Percentiles rank a stretch among this genome's conserved stretches.
phyloP scores from a whole-genome alignment of 2,329 filamentous ascomycete species.

The Pseudogymnoascus sp. region DNA sequence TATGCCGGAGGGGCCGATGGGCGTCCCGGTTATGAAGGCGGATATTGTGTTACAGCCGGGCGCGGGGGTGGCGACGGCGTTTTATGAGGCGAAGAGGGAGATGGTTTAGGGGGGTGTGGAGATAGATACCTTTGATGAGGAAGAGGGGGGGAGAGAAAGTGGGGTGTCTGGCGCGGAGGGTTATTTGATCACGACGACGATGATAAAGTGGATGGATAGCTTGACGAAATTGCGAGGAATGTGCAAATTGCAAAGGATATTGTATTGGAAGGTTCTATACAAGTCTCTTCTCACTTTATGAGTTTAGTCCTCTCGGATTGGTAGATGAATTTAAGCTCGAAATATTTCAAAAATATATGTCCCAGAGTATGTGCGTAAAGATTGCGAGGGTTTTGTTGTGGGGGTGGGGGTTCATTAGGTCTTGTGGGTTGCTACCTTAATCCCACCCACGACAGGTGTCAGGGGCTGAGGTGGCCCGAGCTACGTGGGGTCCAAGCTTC shows the following conservation, averaged over 20 bases:
- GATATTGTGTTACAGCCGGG: slow-evolving; percentile 54
- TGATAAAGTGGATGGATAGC: neutral
- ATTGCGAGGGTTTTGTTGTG: too few relatives aligned
- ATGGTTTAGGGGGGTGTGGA: neutral
- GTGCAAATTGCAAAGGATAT: neutral
- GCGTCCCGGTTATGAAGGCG: slow-evolving; percentile 44
- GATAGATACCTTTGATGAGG: neutral
- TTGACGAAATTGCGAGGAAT: neutral
- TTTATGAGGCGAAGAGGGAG: slow-evolving; percentile 38
- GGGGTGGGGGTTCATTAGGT: too few relatives aligned
- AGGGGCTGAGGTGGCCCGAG: too few relatives aligned
- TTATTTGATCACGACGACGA: neutral
- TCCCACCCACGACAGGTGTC: too few relatives aligned
- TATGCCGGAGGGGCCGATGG: slow-evolving; percentile 48
- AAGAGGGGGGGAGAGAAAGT: neutral
- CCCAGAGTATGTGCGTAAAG: neutral
- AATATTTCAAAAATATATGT: neutral
- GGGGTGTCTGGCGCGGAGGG: neutral
- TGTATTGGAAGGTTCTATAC: neutral
- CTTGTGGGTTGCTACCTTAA: too few relatives aligned
- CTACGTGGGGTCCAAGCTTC: too few relatives aligned
- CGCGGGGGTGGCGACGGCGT: slow-evolving; percentile 49
- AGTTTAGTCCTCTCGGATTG: neutral
- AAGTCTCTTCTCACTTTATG: neutral
- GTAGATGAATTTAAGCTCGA: neutral